Conservation (phyloP, 1,139 yeast genomes). For the Saccharomycopsis hybrid region DNA sequence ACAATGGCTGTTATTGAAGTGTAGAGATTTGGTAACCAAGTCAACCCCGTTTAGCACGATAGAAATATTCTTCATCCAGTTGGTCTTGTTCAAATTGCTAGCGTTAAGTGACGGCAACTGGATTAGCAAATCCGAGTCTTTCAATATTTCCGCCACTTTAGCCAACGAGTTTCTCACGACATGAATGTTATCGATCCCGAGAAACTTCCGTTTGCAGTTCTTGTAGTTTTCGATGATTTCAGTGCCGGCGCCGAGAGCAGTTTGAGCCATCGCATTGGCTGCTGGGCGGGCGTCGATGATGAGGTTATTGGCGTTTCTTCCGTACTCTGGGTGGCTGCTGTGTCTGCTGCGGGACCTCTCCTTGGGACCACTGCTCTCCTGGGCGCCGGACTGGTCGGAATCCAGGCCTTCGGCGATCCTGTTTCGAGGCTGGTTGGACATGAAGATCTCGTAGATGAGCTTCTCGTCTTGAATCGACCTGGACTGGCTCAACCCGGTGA, state of each 20-base stretch:
- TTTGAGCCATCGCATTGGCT: conserved; percentile 94
- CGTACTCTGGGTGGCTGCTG: conserved; percentile 7
- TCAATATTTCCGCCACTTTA: conserved; percentile 54
- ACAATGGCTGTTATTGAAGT: conserved; percentile 75
- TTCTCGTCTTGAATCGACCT: conserved; percentile 90
- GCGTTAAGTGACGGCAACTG: conserved; percentile 39
- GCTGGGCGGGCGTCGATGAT: conserved; percentile 89
- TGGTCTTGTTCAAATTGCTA: conserved; percentile 48
- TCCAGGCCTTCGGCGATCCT: no score
- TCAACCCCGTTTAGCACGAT: conserved; percentile 72
- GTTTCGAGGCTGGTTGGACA: conserved; percentile 26
- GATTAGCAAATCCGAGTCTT: conserved; percentile 52
- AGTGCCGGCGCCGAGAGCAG: conserved; percentile 95
- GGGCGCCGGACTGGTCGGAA: background rate
- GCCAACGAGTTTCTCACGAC: conserved; percentile 83
- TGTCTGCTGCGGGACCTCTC: conserved; percentile 19
- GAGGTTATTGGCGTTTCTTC: conserved; percentile 48
- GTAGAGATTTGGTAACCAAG: conserved; percentile 69
- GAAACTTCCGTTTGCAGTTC: conserved; percentile 57
- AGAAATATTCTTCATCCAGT: conserved; percentile 74
- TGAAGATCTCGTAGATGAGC: conserved; percentile 66
- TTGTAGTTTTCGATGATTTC: conserved; percentile 86
- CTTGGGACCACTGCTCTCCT: conserved; percentile 21
- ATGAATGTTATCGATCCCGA: conserved; percentile 93
- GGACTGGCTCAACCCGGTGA: conserved; percentile 84